phyloP scores from a whole-genome alignment of 345 rosid genomes.

The Ailanthus altissimus region DNA sequence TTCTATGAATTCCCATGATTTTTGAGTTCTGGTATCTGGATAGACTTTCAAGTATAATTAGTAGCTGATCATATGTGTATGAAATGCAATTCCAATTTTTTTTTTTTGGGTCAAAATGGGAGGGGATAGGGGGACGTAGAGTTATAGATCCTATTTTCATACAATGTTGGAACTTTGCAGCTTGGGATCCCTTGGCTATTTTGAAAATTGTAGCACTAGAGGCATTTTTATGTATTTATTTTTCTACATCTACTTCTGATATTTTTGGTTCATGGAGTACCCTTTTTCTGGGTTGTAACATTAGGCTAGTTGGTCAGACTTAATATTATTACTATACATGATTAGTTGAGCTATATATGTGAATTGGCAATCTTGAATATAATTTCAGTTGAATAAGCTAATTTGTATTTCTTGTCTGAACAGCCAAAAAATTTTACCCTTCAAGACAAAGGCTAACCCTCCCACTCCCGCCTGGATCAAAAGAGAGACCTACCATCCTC shows the following conservation, averaged over 20 bases:
- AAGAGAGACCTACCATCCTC: slow-evolving; percentile 70
- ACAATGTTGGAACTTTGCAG: neutral
- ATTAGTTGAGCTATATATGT: neutral
- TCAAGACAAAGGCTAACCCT: slow-evolving; percentile 96
- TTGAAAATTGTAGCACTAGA: neutral
- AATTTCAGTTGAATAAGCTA: slow-evolving; percentile 18
- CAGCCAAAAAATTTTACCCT: slow-evolving; percentile 90
- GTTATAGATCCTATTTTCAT: neutral
- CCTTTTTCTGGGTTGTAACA: neutral
- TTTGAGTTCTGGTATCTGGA: neutral
- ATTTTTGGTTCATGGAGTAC: neutral
- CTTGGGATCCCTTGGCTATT: neutral
- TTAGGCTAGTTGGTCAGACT: neutral
- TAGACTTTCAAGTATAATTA: neutral
- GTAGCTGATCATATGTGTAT: neutral
- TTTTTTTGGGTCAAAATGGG: neutral
- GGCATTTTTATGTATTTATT: neutral
- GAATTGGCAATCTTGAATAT: neutral
- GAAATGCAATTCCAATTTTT: neutral
- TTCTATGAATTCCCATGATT: neutral
- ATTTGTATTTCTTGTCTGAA: slow-evolving; percentile 25
- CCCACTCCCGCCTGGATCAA: slow-evolving; percentile 72
- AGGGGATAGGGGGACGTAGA: neutral
- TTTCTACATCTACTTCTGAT: neutral
- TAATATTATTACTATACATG: neutral